phyloP scores from a whole-genome alignment of 371 early-diverging fungal genomes.

The Mucor saturninus region DNA sequence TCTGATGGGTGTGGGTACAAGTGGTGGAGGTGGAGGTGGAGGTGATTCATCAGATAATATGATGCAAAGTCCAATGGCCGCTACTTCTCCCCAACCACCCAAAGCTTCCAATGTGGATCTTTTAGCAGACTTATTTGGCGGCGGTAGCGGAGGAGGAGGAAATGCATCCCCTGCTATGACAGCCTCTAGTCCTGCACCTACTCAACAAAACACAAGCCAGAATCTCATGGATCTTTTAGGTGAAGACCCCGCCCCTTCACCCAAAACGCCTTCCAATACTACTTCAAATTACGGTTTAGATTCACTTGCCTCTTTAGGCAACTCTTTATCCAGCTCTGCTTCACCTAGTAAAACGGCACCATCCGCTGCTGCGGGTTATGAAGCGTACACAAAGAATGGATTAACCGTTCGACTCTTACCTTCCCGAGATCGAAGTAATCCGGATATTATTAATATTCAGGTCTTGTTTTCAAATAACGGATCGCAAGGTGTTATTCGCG shows the following conservation, averaged over 20 bases:
- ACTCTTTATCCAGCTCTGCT: conserved; percentile 6
- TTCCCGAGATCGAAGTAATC: conserved; percentile 60
- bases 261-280: not conserved
- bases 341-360: no score
- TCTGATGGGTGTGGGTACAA: conserved; percentile 79
- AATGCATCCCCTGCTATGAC: conserved; percentile 26
- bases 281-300: conserved; percentile 9
- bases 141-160: conserved; percentile 15
- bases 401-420: conserved; percentile 74
- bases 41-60: conserved; percentile 40
- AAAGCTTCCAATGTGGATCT: conserved; percentile 67
- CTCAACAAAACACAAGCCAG: conserved; percentile 17
- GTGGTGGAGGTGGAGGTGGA: conserved; percentile 34
- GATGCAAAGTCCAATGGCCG: conserved; percentile 32
- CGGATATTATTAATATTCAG: conserved; percentile 67
- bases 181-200: conserved; percentile 36
- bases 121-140: conserved; percentile 85
- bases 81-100: conserved; percentile 30
- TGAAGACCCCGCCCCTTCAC: no score
- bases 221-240: conserved; percentile 48
- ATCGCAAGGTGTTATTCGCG: conserved; percentile 53
- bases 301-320: conserved; percentile 38
- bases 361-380: conserved; percentile 41
- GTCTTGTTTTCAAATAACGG: conserved; percentile 74
- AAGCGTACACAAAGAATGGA: conserved; percentile 81